Percentiles rank a stretch among this genome's conserved stretches.
phyloP scores from a whole-genome alignment of 2,329 filamentous ascomycete species.

The Neoascochyta sp. region DNA sequence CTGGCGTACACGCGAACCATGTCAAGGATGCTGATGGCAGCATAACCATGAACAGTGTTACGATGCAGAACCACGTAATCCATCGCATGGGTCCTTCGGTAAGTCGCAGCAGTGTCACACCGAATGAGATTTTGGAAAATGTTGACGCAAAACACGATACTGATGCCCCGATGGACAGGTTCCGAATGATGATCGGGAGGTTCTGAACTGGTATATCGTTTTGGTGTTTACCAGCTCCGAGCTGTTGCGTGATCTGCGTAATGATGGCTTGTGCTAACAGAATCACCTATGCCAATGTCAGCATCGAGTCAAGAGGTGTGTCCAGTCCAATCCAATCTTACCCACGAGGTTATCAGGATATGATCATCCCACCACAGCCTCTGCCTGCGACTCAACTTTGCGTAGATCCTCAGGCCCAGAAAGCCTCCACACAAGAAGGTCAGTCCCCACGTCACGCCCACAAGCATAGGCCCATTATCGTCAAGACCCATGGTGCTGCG shows the following conservation, averaged over 20 bases:
- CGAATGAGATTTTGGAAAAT: conserved; percentile 27
- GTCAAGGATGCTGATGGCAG: conserved; percentile 19
- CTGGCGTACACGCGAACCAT: conserved; percentile 19
- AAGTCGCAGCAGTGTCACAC: conserved; percentile 25
- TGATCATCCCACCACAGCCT: conserved; percentile 30
- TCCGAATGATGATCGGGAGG: conserved; percentile 11
- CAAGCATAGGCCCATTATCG: conserved; percentile 23
- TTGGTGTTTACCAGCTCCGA: conserved; percentile 24
- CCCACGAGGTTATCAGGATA: conserved; percentile 26
- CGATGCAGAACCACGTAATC: conserved; percentile 23
- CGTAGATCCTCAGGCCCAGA: conserved; percentile 23
- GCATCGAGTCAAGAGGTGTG: neutral
- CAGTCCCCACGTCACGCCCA: conserved; percentile 25
- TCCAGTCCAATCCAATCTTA: too few relatives aligned
- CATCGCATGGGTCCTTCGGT: conserved; percentile 10
- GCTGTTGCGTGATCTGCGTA: conserved; percentile 16
- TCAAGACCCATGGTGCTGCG: conserved; percentile 9
- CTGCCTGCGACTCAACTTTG: conserved; percentile 22
- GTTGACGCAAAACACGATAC: conserved; percentile 26
- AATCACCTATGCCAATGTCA: conserved; percentile 14
- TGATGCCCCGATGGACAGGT: conserved; percentile 15
- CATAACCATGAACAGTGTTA: conserved; percentile 25
- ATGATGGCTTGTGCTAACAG: conserved; percentile 18
- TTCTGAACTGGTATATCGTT: conserved; percentile 15
- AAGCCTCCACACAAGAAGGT: conserved; percentile 19